phyloP scores from a whole-genome alignment of 1,284 basidiomycete species.

The Cutaneotrichosporon cavernicola region DNA sequence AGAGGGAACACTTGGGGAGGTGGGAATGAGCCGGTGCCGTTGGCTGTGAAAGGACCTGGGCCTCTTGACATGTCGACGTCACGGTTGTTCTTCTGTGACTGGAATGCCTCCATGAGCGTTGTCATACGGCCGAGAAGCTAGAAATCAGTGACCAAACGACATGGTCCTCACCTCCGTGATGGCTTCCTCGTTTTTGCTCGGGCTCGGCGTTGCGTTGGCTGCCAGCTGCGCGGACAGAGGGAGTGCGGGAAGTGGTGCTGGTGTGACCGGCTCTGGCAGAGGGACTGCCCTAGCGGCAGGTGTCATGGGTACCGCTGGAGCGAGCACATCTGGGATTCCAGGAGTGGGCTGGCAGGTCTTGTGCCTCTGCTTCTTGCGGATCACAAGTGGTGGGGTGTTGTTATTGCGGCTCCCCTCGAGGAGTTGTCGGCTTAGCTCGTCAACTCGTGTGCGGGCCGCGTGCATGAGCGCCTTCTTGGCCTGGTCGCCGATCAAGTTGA shows the following conservation, averaged over 20 bases:
- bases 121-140: background rate
- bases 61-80: background rate
- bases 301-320: background rate
- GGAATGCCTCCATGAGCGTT: background rate
- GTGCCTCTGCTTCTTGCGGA: slow-evolving; percentile 16
- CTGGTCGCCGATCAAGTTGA: slow-evolving; percentile 47
- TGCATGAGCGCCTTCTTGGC: slow-evolving; percentile 49
- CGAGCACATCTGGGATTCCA: background rate
- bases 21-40: slow-evolving; percentile 1
- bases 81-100: background rate
- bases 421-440: slow-evolving; percentile 37
- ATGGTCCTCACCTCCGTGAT: background rate
- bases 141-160: background rate
- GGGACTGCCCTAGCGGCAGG: background rate
- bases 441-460: slow-evolving; percentile 48
- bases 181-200: background rate
- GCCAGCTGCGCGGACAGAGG: background rate
- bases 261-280: background rate
- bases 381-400: slow-evolving; percentile 17
- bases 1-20: background rate
- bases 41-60: background rate
- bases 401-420: background rate
- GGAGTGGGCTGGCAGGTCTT: background rate
- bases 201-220: background rate
- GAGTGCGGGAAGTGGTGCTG: background rate